These are phyloP conservation scores for Pseudogymnoascus sp. DNA, from an alignment of 2,329 filamentous ascomycete genomes.

Conservation along the genomic window DNA sequence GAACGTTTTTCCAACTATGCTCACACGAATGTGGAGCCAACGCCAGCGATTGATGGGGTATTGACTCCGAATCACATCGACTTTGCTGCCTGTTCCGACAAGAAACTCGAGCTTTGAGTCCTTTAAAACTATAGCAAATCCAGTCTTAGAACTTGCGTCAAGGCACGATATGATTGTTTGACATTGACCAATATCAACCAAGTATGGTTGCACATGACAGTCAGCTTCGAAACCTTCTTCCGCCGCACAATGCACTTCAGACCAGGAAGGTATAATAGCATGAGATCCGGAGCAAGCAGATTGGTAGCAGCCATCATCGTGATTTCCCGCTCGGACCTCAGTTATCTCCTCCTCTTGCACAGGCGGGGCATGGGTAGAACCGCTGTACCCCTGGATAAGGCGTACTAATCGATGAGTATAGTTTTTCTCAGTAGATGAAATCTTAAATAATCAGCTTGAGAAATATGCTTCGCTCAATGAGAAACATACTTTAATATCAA, in stretches of 20 bases:
- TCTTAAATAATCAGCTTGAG: constrained; percentile 13
- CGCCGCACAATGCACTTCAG: background rate
- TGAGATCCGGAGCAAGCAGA: background rate
- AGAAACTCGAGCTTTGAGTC: background rate
- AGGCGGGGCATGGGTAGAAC: constrained; percentile 12
- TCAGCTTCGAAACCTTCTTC: constrained; percentile 10
- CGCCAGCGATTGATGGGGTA: constrained; percentile 11
- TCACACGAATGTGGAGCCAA: constrained; percentile 13
- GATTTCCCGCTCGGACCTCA: background rate
- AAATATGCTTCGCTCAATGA: background rate
- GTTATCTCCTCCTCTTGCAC: constrained; percentile 10
- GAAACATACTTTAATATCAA: constrained; percentile 19
- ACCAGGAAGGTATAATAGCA: constrained; percentile 14
- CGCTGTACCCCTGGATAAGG: constrained; percentile 14
- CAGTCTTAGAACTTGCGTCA: constrained; percentile 5
- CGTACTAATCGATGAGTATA: constrained; percentile 16
- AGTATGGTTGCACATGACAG: constrained; percentile 16
- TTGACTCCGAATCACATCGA: background rate
- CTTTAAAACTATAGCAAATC: constrained; percentile 10
- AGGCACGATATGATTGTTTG: constrained; percentile 14
- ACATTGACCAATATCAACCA: constrained; percentile 10
- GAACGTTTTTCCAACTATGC: constrained; percentile 10
- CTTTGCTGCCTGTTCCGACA: background rate
- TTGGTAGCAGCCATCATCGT: constrained; percentile 1
- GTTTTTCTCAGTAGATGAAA: constrained; percentile 14